phyloP scores from a whole-genome alignment of 1,284 basidiomycete species.

The Trichosporon sp. region DNA sequence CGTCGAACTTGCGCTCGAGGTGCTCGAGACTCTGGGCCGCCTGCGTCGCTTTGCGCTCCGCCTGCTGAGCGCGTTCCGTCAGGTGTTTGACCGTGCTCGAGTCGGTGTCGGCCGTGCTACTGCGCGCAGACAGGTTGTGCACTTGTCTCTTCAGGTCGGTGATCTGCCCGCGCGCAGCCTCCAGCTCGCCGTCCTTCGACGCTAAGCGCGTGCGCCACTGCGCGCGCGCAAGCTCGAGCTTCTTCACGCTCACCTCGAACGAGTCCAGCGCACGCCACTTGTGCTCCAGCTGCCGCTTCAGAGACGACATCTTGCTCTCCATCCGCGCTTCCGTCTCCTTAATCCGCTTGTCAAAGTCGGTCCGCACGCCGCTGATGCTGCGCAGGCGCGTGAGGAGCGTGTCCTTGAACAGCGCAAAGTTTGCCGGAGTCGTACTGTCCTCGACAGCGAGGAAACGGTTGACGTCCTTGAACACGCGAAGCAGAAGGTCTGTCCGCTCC shows the following conservation, averaged over 20 bases:
- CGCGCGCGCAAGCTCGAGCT: constrained; percentile 74
- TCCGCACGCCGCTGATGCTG: constrained; percentile 72
- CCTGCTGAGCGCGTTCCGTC: constrained; percentile 66
- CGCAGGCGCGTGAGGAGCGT: constrained; percentile 85
- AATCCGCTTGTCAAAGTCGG: constrained; percentile 77
- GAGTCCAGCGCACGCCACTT: constrained; percentile 91
- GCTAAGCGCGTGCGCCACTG: constrained; percentile 79
- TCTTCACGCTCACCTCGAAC: constrained; percentile 82
- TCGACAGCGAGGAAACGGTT: constrained; percentile 85
- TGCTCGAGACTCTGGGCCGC: constrained; percentile 74
- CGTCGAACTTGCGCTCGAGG: constrained; percentile 75
- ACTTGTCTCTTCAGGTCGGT: constrained; percentile 59
- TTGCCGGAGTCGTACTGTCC: constrained; percentile 55
- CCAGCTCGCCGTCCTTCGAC: constrained; percentile 81
- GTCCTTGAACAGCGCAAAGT: constrained; percentile 84
- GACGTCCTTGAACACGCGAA: constrained; percentile 91
- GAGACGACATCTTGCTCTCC: constrained; percentile 53
- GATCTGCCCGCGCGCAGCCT: constrained; percentile 74
- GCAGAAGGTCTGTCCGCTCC: constrained; percentile 82
- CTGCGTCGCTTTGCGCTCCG: constrained; percentile 74
- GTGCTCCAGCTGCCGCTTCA: constrained; percentile 81
- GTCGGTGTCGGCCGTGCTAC: constrained; percentile 57
- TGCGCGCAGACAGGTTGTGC: background rate
- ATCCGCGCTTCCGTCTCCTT: constrained; percentile 67
- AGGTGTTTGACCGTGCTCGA: constrained; percentile 54